Conservation (phyloP, 2,329 filamentous ascomycete genomes). For the Pseudogymnoascus sp. region DNA sequence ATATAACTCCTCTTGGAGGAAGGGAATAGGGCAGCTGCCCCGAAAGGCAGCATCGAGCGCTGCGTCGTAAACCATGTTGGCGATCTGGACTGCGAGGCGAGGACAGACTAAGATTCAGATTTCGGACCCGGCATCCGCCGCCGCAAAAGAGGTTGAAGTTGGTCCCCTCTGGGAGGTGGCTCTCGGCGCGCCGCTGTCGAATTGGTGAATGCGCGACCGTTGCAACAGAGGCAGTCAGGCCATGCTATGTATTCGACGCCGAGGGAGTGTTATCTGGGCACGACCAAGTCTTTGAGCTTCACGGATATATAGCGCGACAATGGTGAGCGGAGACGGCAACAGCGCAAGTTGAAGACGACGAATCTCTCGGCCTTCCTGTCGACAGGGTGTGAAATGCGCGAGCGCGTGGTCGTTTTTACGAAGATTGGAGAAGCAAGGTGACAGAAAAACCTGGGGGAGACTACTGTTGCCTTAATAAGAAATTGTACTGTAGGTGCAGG, state of each 20-base stretch:
- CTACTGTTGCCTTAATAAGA: conserved; percentile 8
- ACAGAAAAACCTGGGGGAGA: conserved; percentile 1
- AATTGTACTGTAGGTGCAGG: not conserved
- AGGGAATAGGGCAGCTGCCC: conserved; percentile 58
- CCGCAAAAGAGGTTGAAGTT: not conserved
- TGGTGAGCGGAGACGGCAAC: not conserved
- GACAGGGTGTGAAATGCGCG: not conserved
- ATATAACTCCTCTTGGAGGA: conserved; percentile 45
- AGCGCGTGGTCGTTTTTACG: not conserved
- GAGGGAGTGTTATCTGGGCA: not conserved
- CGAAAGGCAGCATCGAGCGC: conserved; percentile 6
- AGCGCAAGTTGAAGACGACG: not conserved
- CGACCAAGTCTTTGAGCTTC: not conserved
- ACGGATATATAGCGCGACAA: not conserved
- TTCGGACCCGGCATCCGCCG: conserved; percentile 2
- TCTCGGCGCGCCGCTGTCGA: not conserved
- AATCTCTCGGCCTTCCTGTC: not conserved
- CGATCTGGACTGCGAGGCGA: not conserved
- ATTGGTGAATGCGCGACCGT: conserved; percentile 5
- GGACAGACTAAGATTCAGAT: not conserved
- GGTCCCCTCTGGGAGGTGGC: not conserved
- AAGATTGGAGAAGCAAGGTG: not conserved
- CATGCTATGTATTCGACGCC: not conserved
- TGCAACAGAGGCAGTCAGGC: conserved; percentile 2
- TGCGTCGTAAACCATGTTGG: not conserved